Conservation (phyloP, 257 asterid species). For the Solanum rostratum region DNA sequence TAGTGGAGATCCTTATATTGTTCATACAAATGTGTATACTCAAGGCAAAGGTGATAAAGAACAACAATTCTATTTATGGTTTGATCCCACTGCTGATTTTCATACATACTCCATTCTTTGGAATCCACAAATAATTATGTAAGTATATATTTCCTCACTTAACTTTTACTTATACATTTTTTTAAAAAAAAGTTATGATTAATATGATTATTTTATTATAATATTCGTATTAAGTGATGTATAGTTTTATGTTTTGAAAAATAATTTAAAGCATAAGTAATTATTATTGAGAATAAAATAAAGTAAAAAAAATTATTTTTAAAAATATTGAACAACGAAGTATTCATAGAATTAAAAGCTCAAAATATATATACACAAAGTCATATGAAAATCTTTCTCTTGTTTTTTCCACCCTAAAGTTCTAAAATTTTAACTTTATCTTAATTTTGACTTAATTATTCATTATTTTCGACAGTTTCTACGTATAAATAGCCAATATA, state of each 20-base stretch:
- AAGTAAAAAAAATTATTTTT: accelerated
- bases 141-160: slow-evolving; percentile 3
- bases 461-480: not conserved
- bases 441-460: not conserved
- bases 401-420: not conserved
- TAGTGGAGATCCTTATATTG: slow-evolving; percentile 70
- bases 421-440: not conserved
- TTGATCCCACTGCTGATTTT: slow-evolving; percentile 73
- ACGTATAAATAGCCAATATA: not conserved
- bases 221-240: not conserved
- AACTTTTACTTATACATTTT: not conserved
- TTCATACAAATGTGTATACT: slow-evolving; percentile 71
- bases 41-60: slow-evolving; percentile 79
- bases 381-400: not conserved
- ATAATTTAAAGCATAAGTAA: not conserved
- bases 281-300: not conserved
- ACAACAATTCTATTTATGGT: slow-evolving; percentile 80
- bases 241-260: not conserved
- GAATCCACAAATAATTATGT: slow-evolving; percentile 65
- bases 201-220: not conserved
- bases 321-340: not conserved
- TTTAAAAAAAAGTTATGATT: too few relatives aligned
- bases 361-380: not conserved
- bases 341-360: not conserved
- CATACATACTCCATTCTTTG: slow-evolving; percentile 77